A percentile compares a stretch with the other conserved stretches of the same genome.
Conservation (phyloP, 495 filamentous ascomycete species). For the Articulospora tetracladia region DNA sequence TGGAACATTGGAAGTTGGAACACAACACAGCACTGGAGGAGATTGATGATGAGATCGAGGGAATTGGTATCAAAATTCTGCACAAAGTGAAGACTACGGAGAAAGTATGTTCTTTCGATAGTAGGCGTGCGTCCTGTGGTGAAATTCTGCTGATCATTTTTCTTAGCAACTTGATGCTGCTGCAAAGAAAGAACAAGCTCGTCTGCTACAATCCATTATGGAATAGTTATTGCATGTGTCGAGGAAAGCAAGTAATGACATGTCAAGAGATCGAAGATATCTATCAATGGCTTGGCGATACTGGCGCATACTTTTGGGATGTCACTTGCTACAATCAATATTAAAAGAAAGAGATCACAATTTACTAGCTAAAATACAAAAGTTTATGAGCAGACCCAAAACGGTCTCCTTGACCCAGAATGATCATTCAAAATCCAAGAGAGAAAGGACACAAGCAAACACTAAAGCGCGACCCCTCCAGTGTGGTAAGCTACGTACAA, state of each 20-base stretch:
- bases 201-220: slow-evolving; percentile 4
- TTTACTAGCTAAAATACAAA: background rate
- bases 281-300: background rate
- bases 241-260: background rate
- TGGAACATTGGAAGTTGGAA: slow-evolving; percentile 17
- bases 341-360: background rate
- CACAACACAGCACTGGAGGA: slow-evolving; percentile 4
- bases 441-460: no score
- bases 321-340: background rate
- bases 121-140: background rate
- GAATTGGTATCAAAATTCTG: slow-evolving; percentile 20
- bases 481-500: no score
- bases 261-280: background rate
- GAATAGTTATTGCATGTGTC: background rate
- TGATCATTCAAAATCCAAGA: no score
- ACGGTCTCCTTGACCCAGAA: background rate
- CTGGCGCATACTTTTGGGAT: background rate
- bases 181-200: slow-evolving; percentile 18
- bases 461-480: no score
- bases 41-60: slow-evolving; percentile 22
- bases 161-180: slow-evolving; percentile 14
- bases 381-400: background rate
- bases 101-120: slow-evolving; percentile 13
- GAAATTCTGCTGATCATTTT: background rate
- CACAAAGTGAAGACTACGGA: slow-evolving; percentile 26